Conservation (phyloP, 2,329 filamentous ascomycete species). For the Botrytis galanthina region DNA sequence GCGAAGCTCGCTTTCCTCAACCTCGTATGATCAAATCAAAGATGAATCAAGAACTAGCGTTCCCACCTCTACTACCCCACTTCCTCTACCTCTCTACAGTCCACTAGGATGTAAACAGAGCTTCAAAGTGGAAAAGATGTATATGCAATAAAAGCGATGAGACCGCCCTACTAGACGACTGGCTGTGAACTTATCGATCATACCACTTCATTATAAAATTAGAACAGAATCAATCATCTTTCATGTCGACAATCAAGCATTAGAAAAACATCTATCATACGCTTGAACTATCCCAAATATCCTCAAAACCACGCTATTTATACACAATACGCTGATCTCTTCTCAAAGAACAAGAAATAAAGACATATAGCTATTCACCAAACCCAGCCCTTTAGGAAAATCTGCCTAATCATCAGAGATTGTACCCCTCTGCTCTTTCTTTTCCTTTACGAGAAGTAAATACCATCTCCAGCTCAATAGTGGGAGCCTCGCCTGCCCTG, state of each 20-base stretch:
- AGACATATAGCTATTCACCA: neutral
- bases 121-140: neutral
- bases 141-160: neutral
- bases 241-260: neutral
- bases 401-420: neutral
- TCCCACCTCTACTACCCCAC: neutral
- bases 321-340: neutral
- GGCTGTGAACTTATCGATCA: neutral
- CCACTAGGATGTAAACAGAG: neutral
- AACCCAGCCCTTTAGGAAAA: neutral
- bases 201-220: too few relatives aligned
- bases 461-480: neutral
- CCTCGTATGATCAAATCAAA: fast-evolving
- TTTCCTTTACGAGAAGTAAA: neutral
- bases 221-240: neutral
- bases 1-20: neutral
- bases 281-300: neutral
- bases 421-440: neutral
- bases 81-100: neutral
- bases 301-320: neutral
- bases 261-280: neutral
- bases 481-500: neutral
- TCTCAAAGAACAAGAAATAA: neutral
- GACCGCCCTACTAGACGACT: neutral
- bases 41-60: neutral